Percentiles rank a stretch among this genome's conserved stretches.
Evolutionary conservation across 495 filamentous ascomycete genomes (phyloP).

Genomic region (Xylaria flabelliformis): DNA sequence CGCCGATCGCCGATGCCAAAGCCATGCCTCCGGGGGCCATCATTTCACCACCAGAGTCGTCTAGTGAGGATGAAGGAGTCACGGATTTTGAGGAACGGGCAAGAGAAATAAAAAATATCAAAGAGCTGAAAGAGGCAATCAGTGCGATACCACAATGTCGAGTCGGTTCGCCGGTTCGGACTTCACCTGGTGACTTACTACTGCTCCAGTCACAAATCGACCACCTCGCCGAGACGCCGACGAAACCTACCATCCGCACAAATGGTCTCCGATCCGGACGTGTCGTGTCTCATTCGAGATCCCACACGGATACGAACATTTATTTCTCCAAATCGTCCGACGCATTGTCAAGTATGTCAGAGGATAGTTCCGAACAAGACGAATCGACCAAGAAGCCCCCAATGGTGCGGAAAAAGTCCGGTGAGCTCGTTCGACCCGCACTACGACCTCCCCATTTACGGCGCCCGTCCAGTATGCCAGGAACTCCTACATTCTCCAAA

Average conservation of each 20-base stretch:
- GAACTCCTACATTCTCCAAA: conserved; percentile 93
- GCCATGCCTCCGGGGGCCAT: conserved; percentile 79
- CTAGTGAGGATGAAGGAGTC: conserved; percentile 81
- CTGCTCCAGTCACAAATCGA: conserved; percentile 43
- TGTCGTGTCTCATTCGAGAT: conserved; percentile 76
- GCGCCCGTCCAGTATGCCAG: conserved; percentile 94
- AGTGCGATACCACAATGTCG: conserved; percentile 75
- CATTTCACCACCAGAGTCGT: conserved; percentile 87
- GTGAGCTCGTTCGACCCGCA: conserved; percentile 92
- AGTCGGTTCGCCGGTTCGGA: conserved; percentile 63
- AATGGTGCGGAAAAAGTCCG: conserved; percentile 97
- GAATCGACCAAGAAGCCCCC: conserved; percentile 73
- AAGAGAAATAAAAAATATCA: conserved; percentile 67
- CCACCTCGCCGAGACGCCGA: conserved; percentile 43
- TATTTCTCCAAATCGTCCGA: conserved; percentile 58
- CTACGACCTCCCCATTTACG: conserved; percentile 77
- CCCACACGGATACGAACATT: conserved; percentile 78
- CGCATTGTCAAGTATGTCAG: conserved; percentile 63
- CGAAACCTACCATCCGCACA: conserved; percentile 38
- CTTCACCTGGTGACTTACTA: conserved; percentile 43
- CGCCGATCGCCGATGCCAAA: conserved; percentile 70
- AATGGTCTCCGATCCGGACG: conserved; percentile 34
- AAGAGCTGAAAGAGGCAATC: conserved; percentile 83
- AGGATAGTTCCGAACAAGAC: conserved; percentile 67
- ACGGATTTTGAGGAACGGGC: conserved; percentile 50